These are phyloP conservation scores for Hypoxylon sp. DNA, from an alignment of 2,329 filamentous ascomycete species.

Conservation along the genomic window DNA sequence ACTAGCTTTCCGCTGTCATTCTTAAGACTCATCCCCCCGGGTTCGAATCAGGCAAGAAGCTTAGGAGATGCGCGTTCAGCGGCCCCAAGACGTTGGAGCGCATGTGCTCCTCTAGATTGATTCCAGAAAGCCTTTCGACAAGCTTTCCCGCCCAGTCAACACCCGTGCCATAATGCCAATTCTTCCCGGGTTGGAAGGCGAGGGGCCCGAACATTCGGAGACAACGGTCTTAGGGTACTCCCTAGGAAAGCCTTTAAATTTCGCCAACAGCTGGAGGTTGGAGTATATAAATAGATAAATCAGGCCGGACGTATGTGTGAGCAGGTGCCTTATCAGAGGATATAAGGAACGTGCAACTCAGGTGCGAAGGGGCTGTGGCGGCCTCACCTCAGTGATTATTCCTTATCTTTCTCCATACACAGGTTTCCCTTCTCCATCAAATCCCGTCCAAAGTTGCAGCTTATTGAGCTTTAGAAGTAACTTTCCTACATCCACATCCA, in stretches of 20 bases:
- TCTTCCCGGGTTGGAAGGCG: slow-evolving; percentile 63
- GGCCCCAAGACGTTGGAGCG: slow-evolving; percentile 60
- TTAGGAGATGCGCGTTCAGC: slow-evolving; percentile 55
- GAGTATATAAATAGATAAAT: slow-evolving; percentile 5
- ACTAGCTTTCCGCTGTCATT: slow-evolving; percentile 21
- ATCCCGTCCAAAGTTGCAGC: slow-evolving; percentile 22
- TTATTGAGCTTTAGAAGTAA: slow-evolving; percentile 31
- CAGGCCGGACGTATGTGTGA: slow-evolving; percentile 28
- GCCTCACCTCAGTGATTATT: slow-evolving; percentile 30
- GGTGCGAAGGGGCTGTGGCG: not conserved
- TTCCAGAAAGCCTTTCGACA: slow-evolving; percentile 61
- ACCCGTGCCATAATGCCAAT: slow-evolving; percentile 64
- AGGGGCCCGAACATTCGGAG: slow-evolving; percentile 61
- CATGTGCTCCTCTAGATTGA: slow-evolving; percentile 59
- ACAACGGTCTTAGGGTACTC: slow-evolving; percentile 53
- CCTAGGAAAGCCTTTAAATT: slow-evolving; percentile 12
- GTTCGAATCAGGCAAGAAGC: slow-evolving; percentile 22
- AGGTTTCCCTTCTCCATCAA: slow-evolving; percentile 32
- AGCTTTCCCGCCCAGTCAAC: slow-evolving; percentile 68
- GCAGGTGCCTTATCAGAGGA: slow-evolving; percentile 19
- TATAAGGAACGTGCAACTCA: not conserved
- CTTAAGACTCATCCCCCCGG: slow-evolving; percentile 24
- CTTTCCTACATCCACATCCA: slow-evolving; percentile 35
- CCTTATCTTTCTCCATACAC: slow-evolving; percentile 21
- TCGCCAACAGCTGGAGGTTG: slow-evolving; percentile 23